Conservation (phyloP, 2,329 filamentous ascomycete species). For the Aureobasidium subglaciale region DNA sequence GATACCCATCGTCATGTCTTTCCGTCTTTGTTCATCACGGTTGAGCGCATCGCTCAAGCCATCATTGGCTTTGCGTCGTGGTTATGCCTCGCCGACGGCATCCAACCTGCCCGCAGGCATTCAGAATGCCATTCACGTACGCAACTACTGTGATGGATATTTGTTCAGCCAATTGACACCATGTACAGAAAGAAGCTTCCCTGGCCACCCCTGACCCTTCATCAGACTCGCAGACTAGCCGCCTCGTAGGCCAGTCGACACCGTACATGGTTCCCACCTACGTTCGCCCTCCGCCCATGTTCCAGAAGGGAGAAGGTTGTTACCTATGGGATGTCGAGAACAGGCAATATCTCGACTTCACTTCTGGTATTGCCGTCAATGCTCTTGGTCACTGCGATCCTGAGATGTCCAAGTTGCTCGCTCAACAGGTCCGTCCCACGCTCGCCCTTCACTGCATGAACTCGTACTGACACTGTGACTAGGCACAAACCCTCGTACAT, state of each 20-base stretch:
- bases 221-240: slow-evolving; percentile 64
- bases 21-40: slow-evolving; percentile 21
- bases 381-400: slow-evolving; percentile 84
- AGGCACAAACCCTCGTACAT: slow-evolving; percentile 67
- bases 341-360: slow-evolving; percentile 86
- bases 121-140: slow-evolving; percentile 36
- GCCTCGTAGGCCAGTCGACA: slow-evolving; percentile 66
- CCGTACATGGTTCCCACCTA: slow-evolving; percentile 97
- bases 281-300: slow-evolving; percentile 80
- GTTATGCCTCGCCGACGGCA: slow-evolving; percentile 34
- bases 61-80: slow-evolving; percentile 18
- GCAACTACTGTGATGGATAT: slow-evolving; percentile 8
- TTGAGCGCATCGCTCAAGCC: slow-evolving; percentile 19
- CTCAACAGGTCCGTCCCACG: slow-evolving; percentile 42
- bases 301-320: slow-evolving; percentile 78
- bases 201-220: slow-evolving; percentile 66
- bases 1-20: slow-evolving; percentile 19
- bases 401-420: slow-evolving; percentile 65
- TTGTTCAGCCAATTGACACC: slow-evolving; percentile 16
- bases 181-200: slow-evolving; percentile 38
- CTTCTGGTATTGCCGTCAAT: slow-evolving; percentile 92
- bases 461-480: not conserved
- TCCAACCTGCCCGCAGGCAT: slow-evolving; percentile 36
- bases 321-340: slow-evolving; percentile 89
- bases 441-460: not conserved